phyloP scores from a whole-genome alignment of 345 rosid genomes.

The Brassica juncea region DNA sequence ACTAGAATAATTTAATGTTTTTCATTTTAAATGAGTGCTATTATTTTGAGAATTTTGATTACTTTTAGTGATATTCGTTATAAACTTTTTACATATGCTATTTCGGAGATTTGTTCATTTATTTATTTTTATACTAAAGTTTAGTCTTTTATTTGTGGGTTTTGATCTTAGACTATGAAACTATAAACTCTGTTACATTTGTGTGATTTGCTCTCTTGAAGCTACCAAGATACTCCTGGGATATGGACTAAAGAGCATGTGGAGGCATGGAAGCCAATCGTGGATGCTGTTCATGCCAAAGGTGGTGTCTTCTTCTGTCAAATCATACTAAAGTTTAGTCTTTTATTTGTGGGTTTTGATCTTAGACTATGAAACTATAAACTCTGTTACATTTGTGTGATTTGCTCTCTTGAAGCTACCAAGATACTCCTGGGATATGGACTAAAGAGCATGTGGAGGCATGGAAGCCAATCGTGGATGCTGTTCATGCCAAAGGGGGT shows the following conservation, averaged over 20 bases:
- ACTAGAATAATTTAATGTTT: no score
- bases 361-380: background rate
- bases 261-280: no score
- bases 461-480: constrained; percentile 83
- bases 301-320: no score
- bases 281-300: no score
- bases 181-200: background rate
- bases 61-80: no score
- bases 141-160: background rate
- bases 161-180: background rate
- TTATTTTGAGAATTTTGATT: no score
- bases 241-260: constrained; percentile 81
- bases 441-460: constrained; percentile 80
- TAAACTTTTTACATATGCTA: no score
- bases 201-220: constrained; percentile 21
- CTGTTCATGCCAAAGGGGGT: constrained; percentile 80
- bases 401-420: constrained; percentile 37
- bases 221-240: constrained; percentile 57
- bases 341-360: constrained; percentile 11
- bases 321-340: background rate
- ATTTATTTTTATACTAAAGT: background rate
- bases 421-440: constrained; percentile 68
- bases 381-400: background rate
- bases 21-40: no score
- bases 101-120: no score